A percentile compares a stretch with the other conserved stretches of the same genome.
Evolutionary conservation across 345 rosid species (phyloP).

Genomic region (Dipteronia dyeriana): DNA sequence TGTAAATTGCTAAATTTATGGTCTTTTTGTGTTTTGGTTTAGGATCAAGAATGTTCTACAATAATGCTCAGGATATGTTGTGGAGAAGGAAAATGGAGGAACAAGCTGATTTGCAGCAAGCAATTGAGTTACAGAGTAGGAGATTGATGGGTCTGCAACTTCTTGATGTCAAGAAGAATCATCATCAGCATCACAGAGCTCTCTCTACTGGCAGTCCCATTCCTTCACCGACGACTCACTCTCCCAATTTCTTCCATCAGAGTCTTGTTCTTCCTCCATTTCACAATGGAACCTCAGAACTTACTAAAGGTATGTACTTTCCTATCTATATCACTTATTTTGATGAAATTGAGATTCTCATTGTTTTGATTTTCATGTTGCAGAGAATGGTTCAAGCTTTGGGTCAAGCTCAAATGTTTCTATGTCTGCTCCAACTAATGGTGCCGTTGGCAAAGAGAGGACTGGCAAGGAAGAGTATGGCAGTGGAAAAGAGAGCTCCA

Average conservation of each 20-base stretch:
- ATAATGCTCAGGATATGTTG: conserved; percentile 56
- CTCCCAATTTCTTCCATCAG: conserved; percentile 56
- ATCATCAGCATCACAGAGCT: conserved; percentile 54
- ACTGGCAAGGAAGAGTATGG: conserved; percentile 33
- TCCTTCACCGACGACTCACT: conserved; percentile 51
- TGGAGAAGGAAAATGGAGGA: conserved; percentile 83
- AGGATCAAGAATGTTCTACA: conserved; percentile 72
- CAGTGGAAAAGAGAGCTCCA: conserved; percentile 38
- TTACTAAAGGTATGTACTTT: conserved; percentile 33
- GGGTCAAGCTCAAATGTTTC: conserved; percentile 11
- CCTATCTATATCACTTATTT: not conserved
- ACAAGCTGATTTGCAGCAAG: conserved; percentile 66
- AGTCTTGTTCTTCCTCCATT: conserved; percentile 48
- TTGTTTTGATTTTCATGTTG: conserved; percentile 16
- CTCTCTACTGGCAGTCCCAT: conserved; percentile 64
- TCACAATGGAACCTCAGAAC: conserved; percentile 29
- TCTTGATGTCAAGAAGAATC: conserved; percentile 72
- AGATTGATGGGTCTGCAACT: conserved; percentile 81
- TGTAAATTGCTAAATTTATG: not conserved
- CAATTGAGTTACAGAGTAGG: conserved; percentile 77
- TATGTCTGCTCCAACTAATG: not conserved
- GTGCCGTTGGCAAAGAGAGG: conserved; percentile 31
- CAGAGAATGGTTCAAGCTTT: conserved; percentile 48
- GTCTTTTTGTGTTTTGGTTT: not conserved
- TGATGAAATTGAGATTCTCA: not conserved